Conservation (phyloP, 371 early-diverging fungal genomes). For the Mucor circinelloides region DNA sequence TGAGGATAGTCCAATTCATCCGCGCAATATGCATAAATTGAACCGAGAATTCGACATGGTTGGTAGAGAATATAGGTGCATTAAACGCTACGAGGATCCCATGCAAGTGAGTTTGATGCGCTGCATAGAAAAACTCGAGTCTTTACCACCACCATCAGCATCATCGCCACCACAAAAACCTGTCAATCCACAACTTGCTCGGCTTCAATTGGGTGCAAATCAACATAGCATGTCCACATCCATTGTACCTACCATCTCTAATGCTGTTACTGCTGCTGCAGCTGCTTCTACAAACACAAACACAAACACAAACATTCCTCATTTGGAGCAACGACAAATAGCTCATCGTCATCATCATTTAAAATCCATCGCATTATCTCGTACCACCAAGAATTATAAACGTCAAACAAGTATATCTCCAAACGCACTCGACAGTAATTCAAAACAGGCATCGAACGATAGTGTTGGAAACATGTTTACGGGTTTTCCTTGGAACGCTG, state of each 20-base stretch:
- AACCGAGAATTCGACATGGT: constrained; percentile 53
- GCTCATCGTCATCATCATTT: constrained; percentile 26
- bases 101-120: constrained; percentile 40
- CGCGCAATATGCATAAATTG: constrained; percentile 51
- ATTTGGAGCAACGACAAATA: constrained; percentile 26
- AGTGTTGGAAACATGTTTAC: background rate
- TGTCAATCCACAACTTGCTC: background rate
- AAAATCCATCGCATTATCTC: constrained; percentile 20
- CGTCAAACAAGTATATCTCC: background rate
- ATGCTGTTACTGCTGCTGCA: background rate
- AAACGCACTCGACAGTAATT: background rate
- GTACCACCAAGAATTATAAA: background rate
- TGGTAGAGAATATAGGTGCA: constrained; percentile 44
- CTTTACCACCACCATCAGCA: too few species aligned
- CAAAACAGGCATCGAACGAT: background rate
- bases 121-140: constrained; percentile 16
- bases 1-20: constrained; percentile 49
- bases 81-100: constrained; percentile 42
- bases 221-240: background rate
- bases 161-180: background rate
- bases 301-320: constrained; percentile 4
- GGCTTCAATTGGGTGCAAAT: background rate
- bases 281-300: background rate
- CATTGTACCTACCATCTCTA: background rate
- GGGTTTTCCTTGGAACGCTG: background rate